phyloP scores from a whole-genome alignment of 2,329 filamentous ascomycete genomes.

The Ascochyta pisi region DNA sequence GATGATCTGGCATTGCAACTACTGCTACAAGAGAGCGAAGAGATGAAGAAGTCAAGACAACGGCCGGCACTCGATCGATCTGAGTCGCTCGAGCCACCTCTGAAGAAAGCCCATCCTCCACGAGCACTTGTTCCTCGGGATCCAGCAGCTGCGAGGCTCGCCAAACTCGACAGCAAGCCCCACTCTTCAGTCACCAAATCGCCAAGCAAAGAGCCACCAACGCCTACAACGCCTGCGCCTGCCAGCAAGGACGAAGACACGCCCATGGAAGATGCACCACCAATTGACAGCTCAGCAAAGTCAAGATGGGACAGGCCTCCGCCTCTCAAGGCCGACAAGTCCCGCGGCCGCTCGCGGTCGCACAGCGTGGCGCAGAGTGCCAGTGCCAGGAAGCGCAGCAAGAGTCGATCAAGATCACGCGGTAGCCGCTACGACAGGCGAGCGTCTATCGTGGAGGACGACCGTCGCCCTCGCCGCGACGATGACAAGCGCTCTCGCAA shows the following conservation, averaged over 20 bases:
- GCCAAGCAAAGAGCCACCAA: conserved; percentile 33
- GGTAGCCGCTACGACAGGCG: conserved; percentile 42
- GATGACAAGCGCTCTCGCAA: conserved; percentile 38
- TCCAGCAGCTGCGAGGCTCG: conserved; percentile 37
- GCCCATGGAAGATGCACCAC: conserved; percentile 37
- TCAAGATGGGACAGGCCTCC: conserved; percentile 39
- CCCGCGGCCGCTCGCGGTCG: conserved; percentile 40
- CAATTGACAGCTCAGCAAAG: conserved; percentile 23
- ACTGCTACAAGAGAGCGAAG: conserved; percentile 47
- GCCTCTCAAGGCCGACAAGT: conserved; percentile 31
- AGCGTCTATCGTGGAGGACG: conserved; percentile 31
- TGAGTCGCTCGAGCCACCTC: conserved; percentile 49
- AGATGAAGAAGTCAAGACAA: conserved; percentile 47
- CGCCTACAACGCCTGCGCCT: conserved; percentile 21
- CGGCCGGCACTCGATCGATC: conserved; percentile 47
- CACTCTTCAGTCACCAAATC: conserved; percentile 34
- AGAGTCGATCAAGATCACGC: conserved; percentile 40
- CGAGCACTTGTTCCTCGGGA: conserved; percentile 47
- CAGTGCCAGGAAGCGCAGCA: conserved; percentile 37
- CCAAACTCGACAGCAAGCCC: conserved; percentile 39
- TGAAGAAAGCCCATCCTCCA: conserved; percentile 46
- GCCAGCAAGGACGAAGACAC: conserved; percentile 31
- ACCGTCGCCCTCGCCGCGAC: conserved; percentile 33
- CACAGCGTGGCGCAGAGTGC: conserved; percentile 42
- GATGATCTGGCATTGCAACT: conserved; percentile 46